Evolutionary conservation across 164 flowering plant genomes (phyloP).

Genomic region (Platanus orientalis): DNA sequence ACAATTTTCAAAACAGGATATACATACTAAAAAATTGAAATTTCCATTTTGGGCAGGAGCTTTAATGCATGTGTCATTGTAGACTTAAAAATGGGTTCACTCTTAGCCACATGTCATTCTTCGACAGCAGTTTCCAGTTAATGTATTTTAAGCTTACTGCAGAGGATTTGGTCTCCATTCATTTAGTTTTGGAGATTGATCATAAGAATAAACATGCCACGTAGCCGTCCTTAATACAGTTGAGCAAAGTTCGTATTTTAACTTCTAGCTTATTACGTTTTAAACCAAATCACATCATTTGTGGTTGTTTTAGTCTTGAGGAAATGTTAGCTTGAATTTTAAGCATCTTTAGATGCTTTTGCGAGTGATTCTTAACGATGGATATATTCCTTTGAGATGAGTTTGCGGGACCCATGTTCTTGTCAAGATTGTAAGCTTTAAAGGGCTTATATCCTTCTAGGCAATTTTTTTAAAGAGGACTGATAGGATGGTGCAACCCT

Average conservation of each 20-base stretch:
- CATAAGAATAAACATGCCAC: constrained; percentile 7
- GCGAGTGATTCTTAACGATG: constrained; percentile 40
- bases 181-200: constrained; percentile 24
- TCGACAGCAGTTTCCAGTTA: no score
- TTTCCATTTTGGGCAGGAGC: no score
- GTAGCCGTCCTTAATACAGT: background rate
- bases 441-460: background rate
- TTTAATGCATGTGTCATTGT: no score
- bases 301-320: constrained; percentile 25
- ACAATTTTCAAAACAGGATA: no score
- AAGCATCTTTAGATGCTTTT: constrained; percentile 48
- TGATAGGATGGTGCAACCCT: no score
- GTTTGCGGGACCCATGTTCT: constrained; percentile 28
- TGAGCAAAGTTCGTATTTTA: constrained; percentile 12
- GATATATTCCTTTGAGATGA: constrained; percentile 48
- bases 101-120: no score
- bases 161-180: no score
- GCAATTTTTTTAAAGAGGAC: no score
- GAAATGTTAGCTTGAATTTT: constrained; percentile 52
- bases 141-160: no score
- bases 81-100: no score
- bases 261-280: constrained; percentile 12
- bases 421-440: background rate
- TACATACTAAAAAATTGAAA: no score
- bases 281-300: background rate